Base-by-base conservation (phyloP, 2,329 filamentous ascomycete species). In the Neurospora sp. region DNA sequence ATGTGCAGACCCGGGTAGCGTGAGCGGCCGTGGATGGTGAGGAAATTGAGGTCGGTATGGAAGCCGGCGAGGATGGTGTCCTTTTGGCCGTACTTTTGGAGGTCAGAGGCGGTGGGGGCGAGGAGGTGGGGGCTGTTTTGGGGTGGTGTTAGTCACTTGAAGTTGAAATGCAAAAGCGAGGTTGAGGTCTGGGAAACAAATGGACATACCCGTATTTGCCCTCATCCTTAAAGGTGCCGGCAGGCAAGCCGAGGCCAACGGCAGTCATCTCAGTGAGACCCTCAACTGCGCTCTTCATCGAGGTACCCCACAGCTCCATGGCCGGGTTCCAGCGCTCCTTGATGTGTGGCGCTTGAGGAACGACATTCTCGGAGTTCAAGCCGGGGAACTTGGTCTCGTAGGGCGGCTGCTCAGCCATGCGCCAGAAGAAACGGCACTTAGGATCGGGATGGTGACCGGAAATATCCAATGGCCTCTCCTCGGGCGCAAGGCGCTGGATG, bases 371-470 rank as follows among this genome's bases (percentile, higher is more conserved):
- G 0, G 86, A 84, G 70, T 88, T 88, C 19, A 89, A 77, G 0
- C 80, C 83, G 0, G 86, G 86, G 72, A 88, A 89, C 71, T 81
- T 75, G 0, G 86, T 88, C 76, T 82, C 77, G 72, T 86, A 87
- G 0, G 86, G 86, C 33, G 85, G 83, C 68, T 73, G 71, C 74
- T 87, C 84, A 11, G 80, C 83, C 84, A 89, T 87, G 72, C 84
- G 80, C 87, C 87, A 89, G 77, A 89, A 89, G 81, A 89, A 89
- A 62, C 87, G 82, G 75, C 86, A 88, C 78, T 89, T 89, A 46
- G 87, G 87, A 70, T 89, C 87, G 0, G 87, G 87, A 38, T 81
- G 76, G 76, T 89, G 86, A 7, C 77, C 85, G n/a, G 78, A 74
- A 73, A 89, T 85, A 75, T 89, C 87, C 9, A 89, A 81, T 3